Evolutionary conservation across 371 early-diverging fungal species (phyloP).

Genomic region (Mortierella sp.): DNA sequence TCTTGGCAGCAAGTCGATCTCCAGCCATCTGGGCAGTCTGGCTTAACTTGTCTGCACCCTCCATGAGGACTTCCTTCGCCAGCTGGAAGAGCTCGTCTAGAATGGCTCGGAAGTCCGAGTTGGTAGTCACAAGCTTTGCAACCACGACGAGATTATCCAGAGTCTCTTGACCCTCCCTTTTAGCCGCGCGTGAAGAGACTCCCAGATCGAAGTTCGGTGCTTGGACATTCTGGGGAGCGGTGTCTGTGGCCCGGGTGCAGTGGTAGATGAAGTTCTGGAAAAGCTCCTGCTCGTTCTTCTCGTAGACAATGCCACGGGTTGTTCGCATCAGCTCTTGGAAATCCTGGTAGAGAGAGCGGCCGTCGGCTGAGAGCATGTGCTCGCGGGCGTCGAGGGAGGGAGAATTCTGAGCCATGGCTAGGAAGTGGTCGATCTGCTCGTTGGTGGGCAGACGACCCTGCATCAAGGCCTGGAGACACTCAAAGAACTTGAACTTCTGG

Average conservation of each 20-base stretch:
- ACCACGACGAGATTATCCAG: conserved; percentile 57
- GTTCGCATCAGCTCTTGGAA: conserved; percentile 60
- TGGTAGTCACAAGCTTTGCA: conserved; percentile 61
- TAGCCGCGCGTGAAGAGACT: conserved; percentile 18
- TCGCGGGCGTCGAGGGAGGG: conserved; percentile 58
- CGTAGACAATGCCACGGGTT: conserved; percentile 56
- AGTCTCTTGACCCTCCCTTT: conserved; percentile 36
- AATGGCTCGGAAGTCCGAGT: conserved; percentile 64
- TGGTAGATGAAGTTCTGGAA: conserved; percentile 73
- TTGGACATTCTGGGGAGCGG: conserved; percentile 8
- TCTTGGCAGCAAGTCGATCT: conserved; percentile 33
- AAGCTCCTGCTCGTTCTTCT: conserved; percentile 69
- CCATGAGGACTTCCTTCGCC: conserved; percentile 63
- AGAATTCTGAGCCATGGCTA: conserved; percentile 57
- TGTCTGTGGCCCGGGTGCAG: conserved; percentile 26
- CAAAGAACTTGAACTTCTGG: conserved; percentile 60
- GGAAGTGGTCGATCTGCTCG: conserved; percentile 61
- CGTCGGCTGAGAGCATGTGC: conserved; percentile 63
- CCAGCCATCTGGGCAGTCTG: conserved; percentile 44
- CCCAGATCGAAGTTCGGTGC: conserved; percentile 25
- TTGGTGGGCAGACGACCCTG: conserved; percentile 75
- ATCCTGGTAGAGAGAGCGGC: conserved; percentile 60
- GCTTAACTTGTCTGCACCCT: conserved; percentile 52
- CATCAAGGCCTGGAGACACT: conserved; percentile 60
- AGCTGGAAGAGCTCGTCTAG: conserved; percentile 61